A percentile compares a stretch with the other conserved stretches of the same genome.
These are phyloP conservation scores for Metschnikowia proteae DNA, from an alignment of 805 yeast genomes.

Conservation along the genomic window DNA sequence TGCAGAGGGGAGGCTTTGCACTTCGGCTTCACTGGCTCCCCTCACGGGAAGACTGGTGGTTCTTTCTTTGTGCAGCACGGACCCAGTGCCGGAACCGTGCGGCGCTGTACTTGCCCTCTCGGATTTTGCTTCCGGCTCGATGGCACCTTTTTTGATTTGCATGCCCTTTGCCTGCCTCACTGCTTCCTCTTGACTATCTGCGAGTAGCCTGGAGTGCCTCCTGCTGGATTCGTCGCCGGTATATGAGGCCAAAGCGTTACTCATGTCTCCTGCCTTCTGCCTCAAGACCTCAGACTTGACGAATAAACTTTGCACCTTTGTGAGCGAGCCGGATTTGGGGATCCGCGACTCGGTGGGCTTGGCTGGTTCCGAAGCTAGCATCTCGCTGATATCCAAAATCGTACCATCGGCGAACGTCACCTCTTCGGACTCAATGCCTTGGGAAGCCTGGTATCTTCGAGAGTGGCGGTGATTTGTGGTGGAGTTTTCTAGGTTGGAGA, in stretches of 20 bases:
- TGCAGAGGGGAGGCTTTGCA: neutral
- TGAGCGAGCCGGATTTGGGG: slow-evolving; percentile 28
- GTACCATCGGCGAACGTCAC: slow-evolving; percentile 17
- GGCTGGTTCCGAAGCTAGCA: slow-evolving; percentile 18
- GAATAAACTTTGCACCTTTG: slow-evolving; percentile 30
- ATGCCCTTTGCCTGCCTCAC: neutral
- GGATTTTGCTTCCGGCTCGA: neutral
- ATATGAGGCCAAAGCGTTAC: slow-evolving; percentile 10
- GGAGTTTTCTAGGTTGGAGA: slow-evolving; percentile 13
- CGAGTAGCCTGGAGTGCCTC: neutral
- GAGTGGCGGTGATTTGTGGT: neutral
- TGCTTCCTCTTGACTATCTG: neutral
- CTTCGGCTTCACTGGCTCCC: neutral
- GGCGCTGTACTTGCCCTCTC: neutral
- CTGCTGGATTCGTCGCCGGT: slow-evolving; percentile 4
- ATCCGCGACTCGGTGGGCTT: slow-evolving; percentile 3
- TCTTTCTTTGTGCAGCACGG: neutral
- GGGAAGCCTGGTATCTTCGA: slow-evolving; percentile 5
- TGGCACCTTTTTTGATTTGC: neutral
- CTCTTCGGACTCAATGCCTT: slow-evolving; percentile 13
- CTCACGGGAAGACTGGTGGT: neutral
- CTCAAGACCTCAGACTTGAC: slow-evolving; percentile 17
- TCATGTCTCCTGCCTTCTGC: slow-evolving; percentile 16
- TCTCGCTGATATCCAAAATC: slow-evolving; percentile 16
- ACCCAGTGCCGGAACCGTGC: neutral